A percentile compares a stretch with the other conserved stretches of the same genome.
Conservation (phyloP, 371 early-diverging fungal species). For the Syncephalastrum racemosum region DNA sequence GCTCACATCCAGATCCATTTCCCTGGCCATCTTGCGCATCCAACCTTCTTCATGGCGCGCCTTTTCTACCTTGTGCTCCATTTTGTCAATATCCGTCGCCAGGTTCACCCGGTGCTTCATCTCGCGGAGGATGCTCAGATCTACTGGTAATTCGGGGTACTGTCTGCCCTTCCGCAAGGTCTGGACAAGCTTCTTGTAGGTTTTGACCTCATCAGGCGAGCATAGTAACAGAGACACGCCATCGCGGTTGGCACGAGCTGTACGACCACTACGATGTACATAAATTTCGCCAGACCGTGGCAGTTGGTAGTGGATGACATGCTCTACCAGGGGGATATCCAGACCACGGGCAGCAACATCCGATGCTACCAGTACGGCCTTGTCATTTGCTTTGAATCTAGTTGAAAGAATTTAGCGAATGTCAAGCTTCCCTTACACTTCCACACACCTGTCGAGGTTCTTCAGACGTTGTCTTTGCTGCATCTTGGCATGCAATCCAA, state of each 20-base stretch:
- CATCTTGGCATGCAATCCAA: constrained; percentile 91
- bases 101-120: constrained; percentile 73
- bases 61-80: constrained; percentile 77
- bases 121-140: constrained; percentile 55
- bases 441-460: constrained; percentile 73
- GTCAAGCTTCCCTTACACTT: neutral
- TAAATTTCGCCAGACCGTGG: constrained; percentile 85
- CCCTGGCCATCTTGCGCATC: constrained; percentile 84
- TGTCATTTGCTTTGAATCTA: constrained; percentile 68
- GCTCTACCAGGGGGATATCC: constrained; percentile 83
- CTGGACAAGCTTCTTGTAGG: constrained; percentile 78
- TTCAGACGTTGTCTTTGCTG: constrained; percentile 93
- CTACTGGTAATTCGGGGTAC: constrained; percentile 73
- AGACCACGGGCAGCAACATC: constrained; percentile 93
- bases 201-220: constrained; percentile 79
- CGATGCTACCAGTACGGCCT: constrained; percentile 80
- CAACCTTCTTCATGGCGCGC: constrained; percentile 72
- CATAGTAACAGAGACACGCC: constrained; percentile 83
- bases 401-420: neutral
- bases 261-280: constrained; percentile 89
- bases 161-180: constrained; percentile 68
- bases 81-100: constrained; percentile 78
- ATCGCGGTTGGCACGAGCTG: constrained; percentile 81
- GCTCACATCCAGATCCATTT: constrained; percentile 81
- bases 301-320: constrained; percentile 88